Evolutionary conservation across 495 filamentous ascomycete genomes (phyloP).

Genomic region (Podospora pseudocomata): DNA sequence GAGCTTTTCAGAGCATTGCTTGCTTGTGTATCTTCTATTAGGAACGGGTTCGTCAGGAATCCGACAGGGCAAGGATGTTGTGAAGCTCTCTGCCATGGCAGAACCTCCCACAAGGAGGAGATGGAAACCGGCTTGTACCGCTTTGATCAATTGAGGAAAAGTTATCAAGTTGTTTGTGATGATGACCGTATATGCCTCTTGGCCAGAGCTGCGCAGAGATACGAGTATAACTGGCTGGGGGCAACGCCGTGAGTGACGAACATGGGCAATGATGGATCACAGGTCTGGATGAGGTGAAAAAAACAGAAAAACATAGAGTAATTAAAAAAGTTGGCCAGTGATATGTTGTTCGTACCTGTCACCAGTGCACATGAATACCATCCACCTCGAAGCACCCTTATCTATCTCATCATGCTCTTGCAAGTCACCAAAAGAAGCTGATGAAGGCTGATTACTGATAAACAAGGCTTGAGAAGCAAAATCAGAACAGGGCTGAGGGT

Average conservation of each 20-base stretch:
- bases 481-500: too few relatives aligned
- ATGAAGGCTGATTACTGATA: not conserved
- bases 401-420: not conserved
- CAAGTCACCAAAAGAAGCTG: not conserved
- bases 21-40: constrained; percentile 1
- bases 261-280: constrained; percentile 1
- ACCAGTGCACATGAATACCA: not conserved
- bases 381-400: not conserved
- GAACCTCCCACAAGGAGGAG: not conserved
- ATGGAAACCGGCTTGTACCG: constrained; percentile 2
- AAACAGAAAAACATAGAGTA: not conserved
- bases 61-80: not conserved
- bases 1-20: constrained; percentile 2
- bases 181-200: not conserved
- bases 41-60: not conserved
- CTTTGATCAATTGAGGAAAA: not conserved
- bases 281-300: not conserved
- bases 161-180: constrained; percentile 6
- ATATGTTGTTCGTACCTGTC: not conserved
- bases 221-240: constrained; percentile 11
- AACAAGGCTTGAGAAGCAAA: too few relatives aligned
- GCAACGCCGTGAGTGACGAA: not conserved
- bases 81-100: not conserved
- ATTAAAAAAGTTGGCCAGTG: not conserved
- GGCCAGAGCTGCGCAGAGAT: constrained; percentile 12